Evolutionary conservation across 768 basidiomycete genomes (phyloP).

Genomic region (Podaxis pistillaris): DNA sequence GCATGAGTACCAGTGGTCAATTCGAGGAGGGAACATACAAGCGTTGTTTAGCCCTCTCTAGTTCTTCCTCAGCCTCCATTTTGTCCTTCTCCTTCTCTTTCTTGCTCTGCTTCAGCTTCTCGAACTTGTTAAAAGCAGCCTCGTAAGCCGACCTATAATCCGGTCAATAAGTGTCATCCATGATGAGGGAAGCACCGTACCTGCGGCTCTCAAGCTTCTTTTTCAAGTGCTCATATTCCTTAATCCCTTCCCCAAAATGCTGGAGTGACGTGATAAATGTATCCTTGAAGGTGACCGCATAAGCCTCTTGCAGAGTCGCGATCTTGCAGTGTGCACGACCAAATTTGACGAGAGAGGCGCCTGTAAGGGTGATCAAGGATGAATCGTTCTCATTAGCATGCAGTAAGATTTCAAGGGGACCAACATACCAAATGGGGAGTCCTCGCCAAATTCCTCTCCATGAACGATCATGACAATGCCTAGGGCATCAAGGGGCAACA

Average conservation of each 20-base stretch:
- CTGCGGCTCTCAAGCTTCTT: conserved; percentile 88
- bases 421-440: conserved; percentile 65
- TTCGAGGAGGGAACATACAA: conserved; percentile 49
- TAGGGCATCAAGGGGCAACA: conserved; percentile 73
- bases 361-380: conserved; percentile 32
- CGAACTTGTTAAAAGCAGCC: conserved; percentile 66
- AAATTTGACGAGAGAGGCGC: conserved; percentile 67
- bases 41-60: conserved; percentile 65
- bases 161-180: conserved; percentile 1
- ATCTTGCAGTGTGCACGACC: conserved; percentile 86
- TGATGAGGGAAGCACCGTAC: conserved; percentile 35
- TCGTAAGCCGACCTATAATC: conserved; percentile 68
- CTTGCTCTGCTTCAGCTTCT: conserved; percentile 67
- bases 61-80: conserved; percentile 78
- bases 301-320: conserved; percentile 83
- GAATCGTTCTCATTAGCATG: not conserved
- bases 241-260: conserved; percentile 68
- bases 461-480: conserved; percentile 87
- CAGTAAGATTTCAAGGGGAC: not conserved
- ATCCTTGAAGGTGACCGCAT: conserved; percentile 68
- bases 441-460: conserved; percentile 78
- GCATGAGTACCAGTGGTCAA: conserved; percentile 9
- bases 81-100: conserved; percentile 69
- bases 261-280: conserved; percentile 70
- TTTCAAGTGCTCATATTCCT: conserved; percentile 74